Evolutionary conservation across 768 basidiomycete genomes (phyloP), one percentile per base, ranked within the genome.

Genomic region (Xerocomellus intermedius): DNA sequence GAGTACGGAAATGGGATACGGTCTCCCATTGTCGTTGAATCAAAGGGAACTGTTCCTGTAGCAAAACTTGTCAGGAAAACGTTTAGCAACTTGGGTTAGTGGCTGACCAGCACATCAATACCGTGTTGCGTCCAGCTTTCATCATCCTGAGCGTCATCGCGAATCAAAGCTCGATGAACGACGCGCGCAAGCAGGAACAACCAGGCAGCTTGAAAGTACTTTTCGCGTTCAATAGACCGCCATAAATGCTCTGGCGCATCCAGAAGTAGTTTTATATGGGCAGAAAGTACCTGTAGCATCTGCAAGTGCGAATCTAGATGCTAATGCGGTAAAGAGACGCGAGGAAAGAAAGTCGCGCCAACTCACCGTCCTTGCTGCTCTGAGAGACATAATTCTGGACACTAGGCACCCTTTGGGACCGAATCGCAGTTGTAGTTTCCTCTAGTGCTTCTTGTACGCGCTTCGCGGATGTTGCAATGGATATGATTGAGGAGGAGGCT

Each of bases 11-110:
- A 60, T 89, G 91, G 5, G 85, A 83, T 8, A 98, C 83, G 1
- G 83, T 79, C 54, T 96, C 95, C 95, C 94, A 98, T 71, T 98
- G 95, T 35, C 92, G 86, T 60, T 93, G 89, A 4, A 93, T 83
- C 5, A 98, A 75, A 26, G 94, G 92, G 60, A 95, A 88, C 71
- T 94, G 91, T 44, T 83, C 82, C 93, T 94, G 64, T 16, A 43
- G 39, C 5, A 39, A 36, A 41, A 10, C 16, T 14, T 28, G 42
- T 58, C 37, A 58, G 33, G 8, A 28, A 30, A 28, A 38, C 21
- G 1, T 38, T 42, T 6, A 22, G 8, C 19, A 24, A n/a, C 19
- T 32, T 10, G 38, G n/a, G 22, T 24, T 9, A 14, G 26, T 13
- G 37, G 56, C 81, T 46, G 63, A 89, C 89, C 66, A 78, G 50